These are phyloP conservation scores for Daldinia sp. DNA, from an alignment of 2,329 filamentous ascomycete species.

Conservation along the genomic window DNA sequence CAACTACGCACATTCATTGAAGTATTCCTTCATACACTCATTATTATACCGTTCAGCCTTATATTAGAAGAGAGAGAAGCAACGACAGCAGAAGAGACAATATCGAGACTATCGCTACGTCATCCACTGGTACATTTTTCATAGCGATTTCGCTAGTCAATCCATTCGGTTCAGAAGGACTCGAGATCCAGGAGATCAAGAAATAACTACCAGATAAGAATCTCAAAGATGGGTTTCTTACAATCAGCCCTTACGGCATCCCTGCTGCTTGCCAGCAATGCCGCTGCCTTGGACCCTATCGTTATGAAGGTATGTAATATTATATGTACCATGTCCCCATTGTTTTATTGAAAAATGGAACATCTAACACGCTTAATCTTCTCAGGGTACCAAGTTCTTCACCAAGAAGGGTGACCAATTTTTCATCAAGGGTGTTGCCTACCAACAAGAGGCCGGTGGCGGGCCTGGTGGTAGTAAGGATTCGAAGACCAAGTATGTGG, in stretches of 20 bases:
- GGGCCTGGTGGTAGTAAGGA: conserved; percentile 55
- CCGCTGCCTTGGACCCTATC: conserved; percentile 50
- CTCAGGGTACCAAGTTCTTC: conserved; percentile 68
- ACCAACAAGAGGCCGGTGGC: conserved; percentile 73
- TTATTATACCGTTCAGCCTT: conserved; percentile 18
- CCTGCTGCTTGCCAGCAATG: conserved; percentile 47
- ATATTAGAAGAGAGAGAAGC: conserved; percentile 16
- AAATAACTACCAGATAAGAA: conserved; percentile 17
- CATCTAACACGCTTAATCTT: conserved; percentile 18
- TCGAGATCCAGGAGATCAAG: conserved; percentile 25
- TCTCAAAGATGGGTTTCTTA: conserved; percentile 48
- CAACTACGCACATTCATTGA: conserved; percentile 48
- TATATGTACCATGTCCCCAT: neutral
- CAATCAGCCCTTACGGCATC: conserved; percentile 48
- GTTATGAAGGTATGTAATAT: conserved; percentile 49
- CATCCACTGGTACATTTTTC: neutral
- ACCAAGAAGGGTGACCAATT: conserved; percentile 67
- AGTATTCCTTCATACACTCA: conserved; percentile 34
- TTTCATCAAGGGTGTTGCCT: conserved; percentile 81
- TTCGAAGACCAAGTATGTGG: conserved; percentile 65
- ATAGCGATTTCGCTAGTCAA: neutral
- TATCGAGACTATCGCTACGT: conserved; percentile 16
- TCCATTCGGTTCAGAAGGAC: neutral
- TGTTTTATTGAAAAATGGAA: neutral
- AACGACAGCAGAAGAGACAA: conserved; percentile 10